Percentiles rank a stretch among this genome's conserved stretches.
Conservation (phyloP, 2,329 filamentous ascomycete genomes). For the Chrysoporthe cubensis region DNA sequence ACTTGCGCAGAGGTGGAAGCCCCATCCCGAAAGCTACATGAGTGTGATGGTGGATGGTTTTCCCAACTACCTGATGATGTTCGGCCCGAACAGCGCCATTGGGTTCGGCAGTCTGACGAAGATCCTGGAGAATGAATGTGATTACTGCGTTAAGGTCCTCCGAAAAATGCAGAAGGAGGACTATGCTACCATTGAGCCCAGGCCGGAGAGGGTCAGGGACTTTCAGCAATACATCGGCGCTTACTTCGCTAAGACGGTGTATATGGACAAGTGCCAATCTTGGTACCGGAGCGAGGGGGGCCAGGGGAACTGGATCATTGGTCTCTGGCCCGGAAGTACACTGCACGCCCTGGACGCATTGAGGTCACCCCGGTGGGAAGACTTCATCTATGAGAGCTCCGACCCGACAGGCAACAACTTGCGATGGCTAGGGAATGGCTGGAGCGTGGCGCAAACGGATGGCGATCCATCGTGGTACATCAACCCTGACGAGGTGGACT, state of each 20-base stretch:
- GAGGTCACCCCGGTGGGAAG: conserved; percentile 50
- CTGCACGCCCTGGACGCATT: conserved; percentile 49
- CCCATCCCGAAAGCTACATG: conserved; percentile 48
- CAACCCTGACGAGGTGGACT: conserved; percentile 42
- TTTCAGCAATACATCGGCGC: conserved; percentile 51
- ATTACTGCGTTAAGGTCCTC: conserved; percentile 51
- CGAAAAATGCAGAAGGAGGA: conserved; percentile 53
- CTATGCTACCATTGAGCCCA: conserved; percentile 49
- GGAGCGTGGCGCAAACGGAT: conserved; percentile 42
- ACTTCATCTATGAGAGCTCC: conserved; percentile 46
- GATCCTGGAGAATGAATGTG: conserved; percentile 52
- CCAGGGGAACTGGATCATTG: conserved; percentile 44
- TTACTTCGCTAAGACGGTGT: conserved; percentile 54
- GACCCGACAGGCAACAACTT: conserved; percentile 39
- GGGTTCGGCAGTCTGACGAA: conserved; percentile 51
- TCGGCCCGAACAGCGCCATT: conserved; percentile 53
- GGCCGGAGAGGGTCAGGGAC: conserved; percentile 48
- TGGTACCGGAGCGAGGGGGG: conserved; percentile 57
- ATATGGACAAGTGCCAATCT: conserved; percentile 52
- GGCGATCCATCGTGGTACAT: conserved; percentile 47
- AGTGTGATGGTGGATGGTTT: conserved; percentile 50
- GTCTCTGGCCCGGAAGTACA: conserved; percentile 50
- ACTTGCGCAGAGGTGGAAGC: conserved; percentile 44
- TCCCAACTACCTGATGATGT: conserved; percentile 54
- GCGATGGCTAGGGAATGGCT: conserved; percentile 49